phyloP scores from a whole-genome alignment of 1,139 yeast species.

The Sugiyamaella paludigena region DNA sequence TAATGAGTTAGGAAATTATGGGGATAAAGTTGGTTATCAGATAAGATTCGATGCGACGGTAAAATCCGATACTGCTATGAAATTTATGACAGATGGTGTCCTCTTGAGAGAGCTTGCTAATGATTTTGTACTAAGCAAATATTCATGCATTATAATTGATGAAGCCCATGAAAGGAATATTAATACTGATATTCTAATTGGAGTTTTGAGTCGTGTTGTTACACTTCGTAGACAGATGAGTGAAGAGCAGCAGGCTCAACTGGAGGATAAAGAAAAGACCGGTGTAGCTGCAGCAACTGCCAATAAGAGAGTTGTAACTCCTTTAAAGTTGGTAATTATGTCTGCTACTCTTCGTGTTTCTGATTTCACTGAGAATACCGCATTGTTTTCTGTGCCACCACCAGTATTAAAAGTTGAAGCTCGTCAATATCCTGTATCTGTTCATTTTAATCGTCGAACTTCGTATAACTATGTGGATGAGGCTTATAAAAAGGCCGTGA shows the following conservation, averaged over 20 bases:
- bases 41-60: constrained; percentile 83
- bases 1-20: constrained; percentile 77
- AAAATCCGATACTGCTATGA: constrained; percentile 69
- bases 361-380: constrained; percentile 81
- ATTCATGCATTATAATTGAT: constrained; percentile 85
- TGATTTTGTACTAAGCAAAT: constrained; percentile 75
- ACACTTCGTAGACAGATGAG: constrained; percentile 60
- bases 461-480: constrained; percentile 78
- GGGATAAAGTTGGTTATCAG: constrained; percentile 79
- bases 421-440: constrained; percentile 90
- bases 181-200: constrained; percentile 92
- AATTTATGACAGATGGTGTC: constrained; percentile 99
- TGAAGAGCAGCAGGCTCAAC: constrained; percentile 24
- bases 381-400: constrained; percentile 73
- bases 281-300: not conserved
- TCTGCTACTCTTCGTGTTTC: constrained; percentile 94
- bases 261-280: constrained; percentile 21
- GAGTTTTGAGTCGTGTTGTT: constrained; percentile 87
- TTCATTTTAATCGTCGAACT: constrained; percentile 85
- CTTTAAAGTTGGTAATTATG: constrained; percentile 65
- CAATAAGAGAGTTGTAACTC: constrained; percentile 40
- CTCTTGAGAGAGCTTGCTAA: constrained; percentile 86
- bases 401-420: constrained; percentile 92
- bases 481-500: constrained; percentile 78
- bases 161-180: constrained; percentile 98